These are phyloP conservation scores for Truncatella angustata DNA, from an alignment of 2,329 filamentous ascomycete genomes.

Conservation along the genomic window DNA sequence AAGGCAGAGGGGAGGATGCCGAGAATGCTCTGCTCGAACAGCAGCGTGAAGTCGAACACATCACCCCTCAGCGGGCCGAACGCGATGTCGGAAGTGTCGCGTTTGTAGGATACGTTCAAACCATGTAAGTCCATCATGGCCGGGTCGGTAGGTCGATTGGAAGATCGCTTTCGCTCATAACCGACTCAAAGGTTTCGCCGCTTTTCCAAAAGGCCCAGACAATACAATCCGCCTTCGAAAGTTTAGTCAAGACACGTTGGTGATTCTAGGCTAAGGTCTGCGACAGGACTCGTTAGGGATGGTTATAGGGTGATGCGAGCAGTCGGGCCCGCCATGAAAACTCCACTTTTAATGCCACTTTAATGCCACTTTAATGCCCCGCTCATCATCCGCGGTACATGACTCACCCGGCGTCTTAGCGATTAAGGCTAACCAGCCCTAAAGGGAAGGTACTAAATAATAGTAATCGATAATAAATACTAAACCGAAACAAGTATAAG, in stretches of 20 bases:
- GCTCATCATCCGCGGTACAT: neutral
- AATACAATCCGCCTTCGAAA: neutral
- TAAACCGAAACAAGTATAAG: too few relatives aligned
- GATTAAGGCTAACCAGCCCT: neutral
- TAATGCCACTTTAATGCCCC: neutral
- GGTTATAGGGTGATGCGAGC: neutral
- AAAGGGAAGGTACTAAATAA: slow-evolving; percentile 1
- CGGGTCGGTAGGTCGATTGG: neutral
- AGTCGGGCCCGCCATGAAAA: neutral
- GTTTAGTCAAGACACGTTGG: neutral
- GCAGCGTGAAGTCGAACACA: slow-evolving; percentile 3
- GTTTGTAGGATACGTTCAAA: neutral
- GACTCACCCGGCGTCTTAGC: neutral
- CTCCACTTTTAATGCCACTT: neutral
- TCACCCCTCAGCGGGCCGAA: neutral
- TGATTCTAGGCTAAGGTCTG: neutral
- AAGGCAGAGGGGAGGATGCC: neutral
- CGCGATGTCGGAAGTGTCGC: slow-evolving; percentile 1
- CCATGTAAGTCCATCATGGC: neutral
- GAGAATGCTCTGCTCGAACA: slow-evolving; percentile 4
- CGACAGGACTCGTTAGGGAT: neutral
- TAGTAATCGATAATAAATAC: too few relatives aligned
- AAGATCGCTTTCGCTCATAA: neutral
- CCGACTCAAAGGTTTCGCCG: neutral
- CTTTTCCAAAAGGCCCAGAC: neutral